Evolutionary conservation across 345 rosid genomes (phyloP), one percentile per base, ranked within the genome.

Genomic region (Viola odorata): DNA sequence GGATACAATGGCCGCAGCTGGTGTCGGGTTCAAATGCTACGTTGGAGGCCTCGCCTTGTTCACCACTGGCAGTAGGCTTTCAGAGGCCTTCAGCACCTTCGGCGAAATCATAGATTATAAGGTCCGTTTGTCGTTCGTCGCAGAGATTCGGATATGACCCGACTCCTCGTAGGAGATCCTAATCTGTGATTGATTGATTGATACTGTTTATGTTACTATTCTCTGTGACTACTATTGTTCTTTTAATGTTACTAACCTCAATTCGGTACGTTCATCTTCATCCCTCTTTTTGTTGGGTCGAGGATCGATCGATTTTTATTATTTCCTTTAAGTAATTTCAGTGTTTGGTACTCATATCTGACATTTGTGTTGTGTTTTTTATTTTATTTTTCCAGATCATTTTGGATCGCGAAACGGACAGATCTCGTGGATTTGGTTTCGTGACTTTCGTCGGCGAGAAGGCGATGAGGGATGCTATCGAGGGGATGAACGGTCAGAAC

Each of bases 1-100:
- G 58, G 9, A 39, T 37, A 23, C 4, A 57, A 82, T 85, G 96
- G 86, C 91, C 5, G 59, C 98, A 0, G 82, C 83, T 0, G 96
- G 89, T 32, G 55, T 74, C 12, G 98, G 89, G 80, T 92, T 0
- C 66, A 55, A 96, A 54, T 92, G 98, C 80, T 92, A 89, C 63
- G 96, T 89, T 40, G 98, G 96, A 44, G 96, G 98, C 72, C 89
- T 92, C 0, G 98, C 96, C 0, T 92, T 96, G 96, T 91, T 90
- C 75, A 92, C 96, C 44, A 82, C 75, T 53, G 98, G 89, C 67
- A 60, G 37, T 40, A 64, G 81, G 16, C 84, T 92, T 0, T 81
- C 80, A 52, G 63, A 62, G 0, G 96, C 96, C 47, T 92, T 92
- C 80, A 61, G 88, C 57, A 3, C 65, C 5, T 92, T 0, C 47